Base-by-base conservation (phyloP, 2,329 filamentous ascomycete genomes). In the Cladosporium phlei region DNA sequence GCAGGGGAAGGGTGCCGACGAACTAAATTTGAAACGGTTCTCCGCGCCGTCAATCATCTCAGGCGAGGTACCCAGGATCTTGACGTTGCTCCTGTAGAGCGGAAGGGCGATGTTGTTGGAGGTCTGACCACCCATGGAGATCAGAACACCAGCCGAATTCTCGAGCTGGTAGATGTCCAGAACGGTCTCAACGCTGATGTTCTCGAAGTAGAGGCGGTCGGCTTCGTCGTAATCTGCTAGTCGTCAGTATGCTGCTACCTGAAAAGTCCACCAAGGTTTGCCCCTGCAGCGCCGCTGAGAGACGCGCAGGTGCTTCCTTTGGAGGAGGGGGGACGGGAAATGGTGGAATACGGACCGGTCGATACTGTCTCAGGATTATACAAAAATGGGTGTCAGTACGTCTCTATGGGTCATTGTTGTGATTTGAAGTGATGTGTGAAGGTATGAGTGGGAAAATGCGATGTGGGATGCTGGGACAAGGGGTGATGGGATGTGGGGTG, bases 21-120 rank as follows among this genome's bases (percentile, higher is more conserved):
- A 88, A 33, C 89, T 95, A 75, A 97, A 97, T 75, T 97, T 97
- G 78, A 94, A 97, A 49, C 93, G 79, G 68, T 98, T 97, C 74
- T 98, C 93, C 1, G 93, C 93, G 27, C 80, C 88, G 66, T 98
- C 93, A 62, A 98, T 97, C 91, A 97, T 97, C 68, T 98, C 93
- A 8, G 93, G 93, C 0, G 91, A 96, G 2, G 93, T 98, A 57
- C 93, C 93, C 3, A 97, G 76, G 27, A 97, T 83, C 72, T 91
- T 94, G 63, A 95, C 87, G 52, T 94, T 93, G 39, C 89, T 78
- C 54, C 91, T 85, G 66, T 90, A 83, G 16, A 98, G 78, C 3
- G 88, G 86, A 40, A 97, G 76, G 2, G 93, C 89, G 59, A 98
- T 96, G 74, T 97, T 97, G 77, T 97, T 97, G 2, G 93, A 91